These are phyloP conservation scores for Termitomyces sp. DNA, from an alignment of 768 basidiomycete species.

Conservation along the genomic window DNA sequence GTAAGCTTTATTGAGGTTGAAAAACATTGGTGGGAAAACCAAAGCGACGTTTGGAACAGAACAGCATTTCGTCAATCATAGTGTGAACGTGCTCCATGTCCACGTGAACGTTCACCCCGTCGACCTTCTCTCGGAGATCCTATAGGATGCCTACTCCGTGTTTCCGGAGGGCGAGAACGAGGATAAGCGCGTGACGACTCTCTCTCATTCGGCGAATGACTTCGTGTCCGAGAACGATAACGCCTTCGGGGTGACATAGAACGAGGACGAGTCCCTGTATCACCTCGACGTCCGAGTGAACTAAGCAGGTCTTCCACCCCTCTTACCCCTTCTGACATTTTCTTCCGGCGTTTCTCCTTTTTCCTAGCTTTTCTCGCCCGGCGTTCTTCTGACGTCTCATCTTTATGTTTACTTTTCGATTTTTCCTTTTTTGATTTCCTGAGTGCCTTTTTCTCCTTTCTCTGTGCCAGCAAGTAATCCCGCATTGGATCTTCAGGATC, in stretches of 20 bases:
- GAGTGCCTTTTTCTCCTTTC: slow-evolving; percentile 61
- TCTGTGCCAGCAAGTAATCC: slow-evolving; percentile 79
- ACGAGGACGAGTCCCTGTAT: slow-evolving; percentile 15
- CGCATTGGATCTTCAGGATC: slow-evolving; percentile 99
- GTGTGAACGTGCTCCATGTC: slow-evolving; percentile 8
- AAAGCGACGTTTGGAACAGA: neutral
- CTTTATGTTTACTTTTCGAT: slow-evolving; percentile 61
- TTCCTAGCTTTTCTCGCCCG: slow-evolving; percentile 67
- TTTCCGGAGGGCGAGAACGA: slow-evolving; percentile 11
- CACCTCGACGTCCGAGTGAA: slow-evolving; percentile 34
- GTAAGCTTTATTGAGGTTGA: neutral
- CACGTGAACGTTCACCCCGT: neutral
- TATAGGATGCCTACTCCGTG: slow-evolving; percentile 7
- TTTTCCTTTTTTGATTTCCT: slow-evolving; percentile 61
- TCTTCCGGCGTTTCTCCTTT: slow-evolving; percentile 59
- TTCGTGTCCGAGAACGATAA: slow-evolving; percentile 11
- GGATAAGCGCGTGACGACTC: neutral
- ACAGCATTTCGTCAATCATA: slow-evolving; percentile 10
- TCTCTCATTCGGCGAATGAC: slow-evolving; percentile 12
- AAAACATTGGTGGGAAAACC: neutral
- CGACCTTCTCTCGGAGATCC: slow-evolving; percentile 3
- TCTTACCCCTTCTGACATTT: slow-evolving; percentile 55
- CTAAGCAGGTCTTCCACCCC: slow-evolving; percentile 65
- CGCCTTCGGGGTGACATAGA: slow-evolving; percentile 13
- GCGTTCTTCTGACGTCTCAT: slow-evolving; percentile 78